These are phyloP conservation scores for Torulaspora franciscae DNA, from an alignment of 805 yeast genomes.

Conservation along the genomic window DNA sequence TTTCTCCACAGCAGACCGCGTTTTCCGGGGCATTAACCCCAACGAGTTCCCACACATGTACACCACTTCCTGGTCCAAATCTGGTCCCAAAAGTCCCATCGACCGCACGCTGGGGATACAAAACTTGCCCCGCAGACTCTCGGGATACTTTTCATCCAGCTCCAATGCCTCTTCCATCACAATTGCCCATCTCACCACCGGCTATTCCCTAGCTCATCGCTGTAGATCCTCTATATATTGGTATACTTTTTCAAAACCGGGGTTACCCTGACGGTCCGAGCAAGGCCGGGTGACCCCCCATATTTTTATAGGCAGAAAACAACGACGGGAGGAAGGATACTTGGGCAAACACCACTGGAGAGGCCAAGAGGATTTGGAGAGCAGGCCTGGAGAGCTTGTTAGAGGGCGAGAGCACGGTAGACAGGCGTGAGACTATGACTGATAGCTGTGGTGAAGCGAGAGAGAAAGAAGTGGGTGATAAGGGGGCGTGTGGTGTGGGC, in stretches of 20 bases:
- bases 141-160: conserved; percentile 41
- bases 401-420: not conserved
- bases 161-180: conserved; percentile 22
- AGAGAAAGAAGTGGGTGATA: not conserved
- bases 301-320: not conserved
- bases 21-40: conserved; percentile 76
- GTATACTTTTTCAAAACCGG: not conserved
- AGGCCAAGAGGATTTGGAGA: not conserved
- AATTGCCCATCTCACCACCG: not conserved
- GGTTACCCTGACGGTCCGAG: not conserved
- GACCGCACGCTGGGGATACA: conserved; percentile 62
- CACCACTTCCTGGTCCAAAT: conserved; percentile 31
- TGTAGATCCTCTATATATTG: not conserved
- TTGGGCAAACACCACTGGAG: not conserved
- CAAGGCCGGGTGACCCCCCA: not conserved
- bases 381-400: not conserved
- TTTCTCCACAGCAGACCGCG: conserved; percentile 50
- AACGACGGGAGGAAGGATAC: not conserved
- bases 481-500: conserved; percentile 3
- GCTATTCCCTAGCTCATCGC: not conserved
- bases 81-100: conserved; percentile 42
- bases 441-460: not conserved
- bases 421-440: not conserved
- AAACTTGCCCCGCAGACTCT: conserved; percentile 44
- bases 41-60: conserved; percentile 93